These are phyloP conservation scores for Mortierella sp. DNA, from an alignment of 371 early-diverging fungal species.

Conservation along the genomic window DNA sequence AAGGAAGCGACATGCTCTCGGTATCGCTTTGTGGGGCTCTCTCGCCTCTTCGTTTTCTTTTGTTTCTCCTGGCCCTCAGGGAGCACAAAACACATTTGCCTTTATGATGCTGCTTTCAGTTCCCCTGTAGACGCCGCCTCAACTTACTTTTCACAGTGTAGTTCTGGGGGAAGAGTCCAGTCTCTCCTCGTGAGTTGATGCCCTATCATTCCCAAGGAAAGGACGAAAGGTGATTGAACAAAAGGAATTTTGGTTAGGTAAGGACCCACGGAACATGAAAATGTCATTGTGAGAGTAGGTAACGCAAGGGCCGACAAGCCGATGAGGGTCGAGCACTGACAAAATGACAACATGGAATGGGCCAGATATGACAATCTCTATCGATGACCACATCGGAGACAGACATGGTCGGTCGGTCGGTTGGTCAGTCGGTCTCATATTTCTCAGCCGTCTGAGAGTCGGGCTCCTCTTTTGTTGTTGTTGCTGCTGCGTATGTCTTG, in stretches of 20 bases:
- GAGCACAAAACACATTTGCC: neutral
- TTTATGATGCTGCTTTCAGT: neutral
- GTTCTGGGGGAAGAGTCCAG: slow-evolving; percentile 74
- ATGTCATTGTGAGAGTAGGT: neutral
- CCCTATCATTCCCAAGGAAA: slow-evolving; percentile 62
- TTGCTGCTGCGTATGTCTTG: neutral
- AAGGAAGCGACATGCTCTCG: slow-evolving; percentile 9
- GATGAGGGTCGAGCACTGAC: neutral
- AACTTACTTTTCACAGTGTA: slow-evolving; percentile 40
- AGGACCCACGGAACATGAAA: neutral
- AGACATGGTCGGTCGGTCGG: neutral
- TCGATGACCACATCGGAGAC: neutral
- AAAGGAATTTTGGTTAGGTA: neutral
- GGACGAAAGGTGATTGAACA: neutral
- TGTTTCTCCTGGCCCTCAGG: neutral
- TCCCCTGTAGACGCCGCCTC: neutral
- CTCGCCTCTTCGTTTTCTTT: slow-evolving; percentile 15
- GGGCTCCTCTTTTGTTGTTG: slow-evolving; percentile 4
- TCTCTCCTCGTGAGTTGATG: slow-evolving; percentile 67
- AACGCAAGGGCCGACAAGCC: neutral
- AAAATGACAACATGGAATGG: too few species aligned
- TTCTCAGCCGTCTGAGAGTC: slow-evolving; percentile 7
- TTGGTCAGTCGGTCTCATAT: neutral
- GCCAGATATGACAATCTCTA: neutral
- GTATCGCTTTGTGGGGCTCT: slow-evolving; percentile 4